Evolutionary conservation across 345 rosid species (phyloP), one percentile per base, ranked within the genome.

Genomic region (Garcia nutans): DNA sequence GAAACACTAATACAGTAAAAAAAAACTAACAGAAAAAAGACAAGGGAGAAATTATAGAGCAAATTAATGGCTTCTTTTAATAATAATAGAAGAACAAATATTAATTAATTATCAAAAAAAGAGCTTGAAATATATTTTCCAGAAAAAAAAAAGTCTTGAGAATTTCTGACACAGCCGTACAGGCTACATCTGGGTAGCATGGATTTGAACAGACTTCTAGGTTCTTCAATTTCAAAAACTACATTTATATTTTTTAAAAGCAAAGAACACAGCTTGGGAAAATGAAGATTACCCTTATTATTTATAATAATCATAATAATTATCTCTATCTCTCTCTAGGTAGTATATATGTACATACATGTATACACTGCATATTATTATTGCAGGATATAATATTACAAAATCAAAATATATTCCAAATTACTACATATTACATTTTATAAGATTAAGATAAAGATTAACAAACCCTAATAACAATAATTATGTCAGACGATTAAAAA

Each of bases 191-290:
- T 82, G 83, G 76, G 76, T 79, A 79, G 79, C 87, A 78, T 84
- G 78, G 86, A 87, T 77, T 60, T 76, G 85, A 88, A 83, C 88
- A 82, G 93, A 81, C 86, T 81, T 89, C 91, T 79, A 86, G 85
- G 90, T 77, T 76, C 73, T 79, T 63, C 63, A 33, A 37, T 54
- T 65, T 23, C 19, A 20, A 23, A 19, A 37, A 37, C 6, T 4
- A 37, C 5, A 37, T 4, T 6, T 37, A 37, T 3, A 37, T 37
- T 37, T 37, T 37, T 37, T 37, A 37, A 73, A 65, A 59, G 65
- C 16, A 56, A 78, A 58, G 77, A 74, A 65, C 75, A 78, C 50
- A 64, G 41, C 41, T 37, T 37, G 3, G 6, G 41, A 37, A 37
- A 37, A 37, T 37, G 41, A 37, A 37, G 41, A 37, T 37, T 37